Evolutionary conservation across 176 grass and related monocot species (phyloP), one percentile per base, ranked within the genome.

Genomic region (Oryza rufipogon): DNA sequence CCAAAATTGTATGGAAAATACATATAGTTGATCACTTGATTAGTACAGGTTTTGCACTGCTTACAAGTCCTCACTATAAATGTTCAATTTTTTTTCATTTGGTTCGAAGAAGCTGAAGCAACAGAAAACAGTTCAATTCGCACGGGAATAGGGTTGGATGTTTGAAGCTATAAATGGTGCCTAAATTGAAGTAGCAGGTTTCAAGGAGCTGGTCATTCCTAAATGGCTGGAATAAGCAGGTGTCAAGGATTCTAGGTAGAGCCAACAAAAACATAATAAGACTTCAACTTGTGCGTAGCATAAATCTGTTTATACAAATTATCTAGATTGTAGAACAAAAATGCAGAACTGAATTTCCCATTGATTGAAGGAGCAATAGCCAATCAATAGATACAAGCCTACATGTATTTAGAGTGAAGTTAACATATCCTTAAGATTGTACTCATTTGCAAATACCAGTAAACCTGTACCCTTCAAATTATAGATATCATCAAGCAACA

Each of bases 21-120:
- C 10, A 8, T 11, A 15, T 20, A 54, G 12, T 56, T 81, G 8
- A 52, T 19, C 8, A 61, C 20, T 56, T 56, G 5, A 49, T 61
- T 78, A 56, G 7, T 71, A 81, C 5, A 85, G 52, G 16, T 42
- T 70, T 32, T 58, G 38, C 36, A 73, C 3, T 30, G 78, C 33
- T 30, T 72, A 49, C n/a, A 0, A 66, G 68, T 5, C 7, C 10
- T 72, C 70, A 26, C n/a, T 46, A 25, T 72, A n/a, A 73, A 16
- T 16, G 2, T 73, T 49, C 44, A 7, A 28, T 28, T 28, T 28
- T 28, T 28, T 28, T 28, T 28, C 28, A 28, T 28, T 20, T 25
- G 23, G 30, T 63, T 78, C 42, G 39, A 71, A 17, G 64, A 69
- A 68, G 54, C 9, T 65, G 64, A 69, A 56, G 54, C 5, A 65